A percentile compares a stretch with the other conserved stretches of the same genome.
Conservation (phyloP, 768 basidiomycete species). For the Epithele typhae region DNA sequence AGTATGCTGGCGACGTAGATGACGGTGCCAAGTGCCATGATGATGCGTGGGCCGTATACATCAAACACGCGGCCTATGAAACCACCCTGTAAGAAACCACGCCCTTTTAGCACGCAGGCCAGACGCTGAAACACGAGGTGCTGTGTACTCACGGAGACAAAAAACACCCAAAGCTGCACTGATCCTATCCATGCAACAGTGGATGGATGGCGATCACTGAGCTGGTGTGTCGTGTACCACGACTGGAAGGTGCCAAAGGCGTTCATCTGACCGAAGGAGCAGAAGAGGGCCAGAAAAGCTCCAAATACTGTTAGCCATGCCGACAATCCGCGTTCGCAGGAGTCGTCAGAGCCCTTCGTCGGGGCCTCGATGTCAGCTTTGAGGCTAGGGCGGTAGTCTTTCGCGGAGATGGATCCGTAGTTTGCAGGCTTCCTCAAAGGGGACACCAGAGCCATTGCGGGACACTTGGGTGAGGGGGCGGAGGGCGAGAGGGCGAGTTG, state of each 20-base stretch:
- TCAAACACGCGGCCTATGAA: conserved; percentile 61
- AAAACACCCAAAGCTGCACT: conserved; percentile 65
- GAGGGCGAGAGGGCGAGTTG: no score
- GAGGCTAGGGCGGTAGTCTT: neutral
- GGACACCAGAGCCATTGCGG: neutral
- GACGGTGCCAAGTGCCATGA: conserved; percentile 50
- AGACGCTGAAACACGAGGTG: neutral
- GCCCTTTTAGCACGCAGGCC: neutral
- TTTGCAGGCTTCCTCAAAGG: neutral
- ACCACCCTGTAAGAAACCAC: conserved; percentile 48
- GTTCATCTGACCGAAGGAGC: conserved; percentile 67
- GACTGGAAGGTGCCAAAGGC: conserved; percentile 70
- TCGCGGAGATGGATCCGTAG: conserved; percentile 3
- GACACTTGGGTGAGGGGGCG: neutral
- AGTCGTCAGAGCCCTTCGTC: conserved; percentile 8
- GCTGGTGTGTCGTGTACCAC: conserved; percentile 60
- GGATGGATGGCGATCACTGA: conserved; percentile 37
- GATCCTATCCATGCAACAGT: conserved; percentile 47
- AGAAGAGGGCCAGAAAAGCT: conserved; percentile 61
- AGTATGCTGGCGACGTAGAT: conserved; percentile 49
- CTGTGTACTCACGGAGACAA: conserved; percentile 51
- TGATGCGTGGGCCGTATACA: conserved; percentile 50
- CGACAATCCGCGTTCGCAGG: conserved; percentile 26
- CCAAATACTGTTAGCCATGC: conserved; percentile 53
- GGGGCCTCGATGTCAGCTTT: neutral